Evolutionary conservation across 352 stramenopile genomes (phyloP), one percentile per base, ranked within the genome.

Genomic region (Pythium insidiosum): DNA sequence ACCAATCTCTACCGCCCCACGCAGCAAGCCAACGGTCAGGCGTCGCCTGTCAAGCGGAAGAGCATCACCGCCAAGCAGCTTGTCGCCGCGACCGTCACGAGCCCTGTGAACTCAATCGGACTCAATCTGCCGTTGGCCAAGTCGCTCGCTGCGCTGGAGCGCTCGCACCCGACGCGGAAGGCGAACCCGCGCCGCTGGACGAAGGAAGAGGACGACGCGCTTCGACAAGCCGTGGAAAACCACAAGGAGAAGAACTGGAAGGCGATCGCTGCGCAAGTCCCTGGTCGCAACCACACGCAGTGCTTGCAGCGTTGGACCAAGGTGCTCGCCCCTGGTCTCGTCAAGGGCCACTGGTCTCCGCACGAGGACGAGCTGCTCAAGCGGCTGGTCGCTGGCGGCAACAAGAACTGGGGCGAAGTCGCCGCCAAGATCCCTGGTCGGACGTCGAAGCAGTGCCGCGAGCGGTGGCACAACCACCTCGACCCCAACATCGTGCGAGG

Each of bases 191-290:
- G 76, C 4, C 69, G 78, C 10, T 96, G 87, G 86, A 94, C 73
- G 6, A 78, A 84, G 34, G 79, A 95, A 20, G 87, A 96, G 47
- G 87, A 96, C 50, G 80, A 96, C 13, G 74, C 80, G 12, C 61
- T 96, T 23, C 70, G 83, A 2, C 18, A 76, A 25, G 86, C 87
- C 22, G 87, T 96, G 5, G 66, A 88, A 43, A 87, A 82, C 56
- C 75, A 94, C 37, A 80, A 81, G 34, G 84, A 93, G 47, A 94
- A 90, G 47, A 93, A 95, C 56, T 96, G 87, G 87, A 96, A 96
- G 45, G 81, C 84, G 13, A 96, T 96, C 45, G 85, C 87, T 6
- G 66, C 81, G 35, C 74, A 89, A 41, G 80, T 96, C 25, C 72
- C 80, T 11, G 84, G 79, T 2, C 70, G 87, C 15, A 96, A 95